Evolutionary conservation across 805 yeast genomes (phyloP).

Genomic region (Candida tammaniensis): DNA sequence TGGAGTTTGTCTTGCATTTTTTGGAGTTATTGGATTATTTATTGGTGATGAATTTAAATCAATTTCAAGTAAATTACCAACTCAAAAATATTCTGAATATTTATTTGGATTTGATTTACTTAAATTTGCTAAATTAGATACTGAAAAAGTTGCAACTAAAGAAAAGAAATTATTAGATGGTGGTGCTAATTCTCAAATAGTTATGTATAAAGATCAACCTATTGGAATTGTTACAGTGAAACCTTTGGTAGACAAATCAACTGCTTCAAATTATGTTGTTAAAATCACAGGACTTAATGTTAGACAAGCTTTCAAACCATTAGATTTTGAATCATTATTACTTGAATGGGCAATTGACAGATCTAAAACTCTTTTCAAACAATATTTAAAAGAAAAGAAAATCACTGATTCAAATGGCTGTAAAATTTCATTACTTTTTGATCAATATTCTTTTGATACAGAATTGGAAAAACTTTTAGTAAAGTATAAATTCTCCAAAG

Average conservation of each 20-base stretch:
- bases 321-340: slow-evolving; percentile 63
- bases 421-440: slow-evolving; percentile 40
- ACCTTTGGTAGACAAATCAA: slow-evolving; percentile 36
- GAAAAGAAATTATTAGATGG: slow-evolving; percentile 25
- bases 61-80: slow-evolving; percentile 28
- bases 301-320: slow-evolving; percentile 62
- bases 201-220: slow-evolving; percentile 67
- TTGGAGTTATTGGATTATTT: slow-evolving; percentile 25
- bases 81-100: slow-evolving; percentile 20
- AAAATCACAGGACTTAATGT: slow-evolving; percentile 59
- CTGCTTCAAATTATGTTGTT: slow-evolving; percentile 44
- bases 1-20: slow-evolving; percentile 6
- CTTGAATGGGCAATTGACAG: slow-evolving; percentile 58
- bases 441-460: slow-evolving; percentile 52
- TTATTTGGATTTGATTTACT: slow-evolving; percentile 53
- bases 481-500: slow-evolving; percentile 42
- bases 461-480: slow-evolving; percentile 34
- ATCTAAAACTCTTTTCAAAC: slow-evolving; percentile 38
- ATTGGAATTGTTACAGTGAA: slow-evolving; percentile 59
- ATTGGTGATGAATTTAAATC: slow-evolving; percentile 48
- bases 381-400: slow-evolving; percentile 25
- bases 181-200: slow-evolving; percentile 51
- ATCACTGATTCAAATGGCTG: slow-evolving; percentile 24
- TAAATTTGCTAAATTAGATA: slow-evolving; percentile 37
- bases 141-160: slow-evolving; percentile 11